A percentile compares a stretch with the other conserved stretches of the same genome.
These are phyloP conservation scores for Umbellularia californica DNA, from an alignment of 164 flowering plant genomes.

Conservation along the genomic window DNA sequence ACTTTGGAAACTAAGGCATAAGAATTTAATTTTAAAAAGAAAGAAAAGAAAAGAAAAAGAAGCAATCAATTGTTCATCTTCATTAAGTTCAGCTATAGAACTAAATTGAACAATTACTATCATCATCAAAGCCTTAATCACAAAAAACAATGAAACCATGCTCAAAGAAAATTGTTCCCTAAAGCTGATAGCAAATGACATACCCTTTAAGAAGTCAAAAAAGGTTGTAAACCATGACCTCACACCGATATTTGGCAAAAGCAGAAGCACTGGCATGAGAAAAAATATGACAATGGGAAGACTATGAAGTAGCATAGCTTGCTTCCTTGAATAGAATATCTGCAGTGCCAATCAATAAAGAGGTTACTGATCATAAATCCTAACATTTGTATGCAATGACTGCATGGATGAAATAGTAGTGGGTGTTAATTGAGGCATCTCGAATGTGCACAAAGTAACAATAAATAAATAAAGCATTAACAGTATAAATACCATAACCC, in stretches of 20 bases:
- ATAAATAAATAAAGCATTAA: neutral
- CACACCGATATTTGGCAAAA: constrained; percentile 29
- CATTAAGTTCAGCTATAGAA: neutral
- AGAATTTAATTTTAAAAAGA: too few relatives aligned
- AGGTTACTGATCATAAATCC: neutral
- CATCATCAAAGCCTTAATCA: neutral
- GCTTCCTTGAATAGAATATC: constrained; percentile 68
- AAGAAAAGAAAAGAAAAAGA: neutral
- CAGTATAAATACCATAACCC: constrained; percentile 57
- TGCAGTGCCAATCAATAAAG: constrained; percentile 17
- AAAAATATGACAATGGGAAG: constrained; percentile 64
- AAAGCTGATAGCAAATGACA: constrained; percentile 1
- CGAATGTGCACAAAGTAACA: neutral
- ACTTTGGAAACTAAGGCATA: too few relatives aligned
- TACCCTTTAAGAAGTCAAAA: constrained; percentile 70
- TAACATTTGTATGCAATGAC: constrained; percentile 6
- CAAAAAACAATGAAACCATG: neutral
- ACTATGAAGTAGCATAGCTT: constrained; percentile 61
- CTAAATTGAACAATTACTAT: neutral
- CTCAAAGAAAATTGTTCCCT: neutral
- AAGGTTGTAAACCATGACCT: constrained; percentile 33
- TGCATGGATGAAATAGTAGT: neutral
- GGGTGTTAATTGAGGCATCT: neutral
- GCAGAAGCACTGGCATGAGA: constrained; percentile 48
- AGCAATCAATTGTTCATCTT: neutral